These are phyloP conservation scores for Pseudogymnoascus sp. DNA, from an alignment of 2,329 filamentous ascomycete genomes.

Conservation along the genomic window DNA sequence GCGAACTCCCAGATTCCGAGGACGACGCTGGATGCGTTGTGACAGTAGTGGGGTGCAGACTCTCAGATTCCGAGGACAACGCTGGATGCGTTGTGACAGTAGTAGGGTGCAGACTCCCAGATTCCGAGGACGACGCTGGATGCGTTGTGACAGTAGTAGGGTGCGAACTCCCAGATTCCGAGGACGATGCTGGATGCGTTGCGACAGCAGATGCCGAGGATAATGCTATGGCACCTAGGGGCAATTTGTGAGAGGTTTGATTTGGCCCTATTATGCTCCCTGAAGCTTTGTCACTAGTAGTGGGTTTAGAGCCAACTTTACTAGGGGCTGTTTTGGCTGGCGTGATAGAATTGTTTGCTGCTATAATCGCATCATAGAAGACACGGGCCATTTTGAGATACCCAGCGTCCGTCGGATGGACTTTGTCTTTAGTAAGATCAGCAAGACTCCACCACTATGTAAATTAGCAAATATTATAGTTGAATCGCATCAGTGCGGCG, in stretches of 20 bases:
- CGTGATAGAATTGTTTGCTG: background rate
- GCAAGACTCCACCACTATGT: conserved; percentile 13
- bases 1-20: background rate
- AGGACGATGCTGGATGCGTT: background rate
- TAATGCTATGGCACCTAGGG: background rate
- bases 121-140: background rate
- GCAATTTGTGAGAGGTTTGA: background rate
- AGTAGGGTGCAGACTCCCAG: background rate
- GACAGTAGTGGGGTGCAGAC: background rate
- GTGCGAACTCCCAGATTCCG: background rate
- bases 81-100: background rate
- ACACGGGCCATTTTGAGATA: background rate
- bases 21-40: background rate
- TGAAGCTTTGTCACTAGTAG: background rate
- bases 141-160: background rate
- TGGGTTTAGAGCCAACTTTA: background rate
- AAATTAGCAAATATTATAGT: background rate
- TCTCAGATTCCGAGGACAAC: background rate
- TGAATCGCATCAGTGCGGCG: background rate
- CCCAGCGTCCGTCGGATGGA: background rate
- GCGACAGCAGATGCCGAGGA: background rate
- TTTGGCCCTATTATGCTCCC: background rate
- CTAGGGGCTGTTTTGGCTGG: background rate
- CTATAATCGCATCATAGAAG: background rate
- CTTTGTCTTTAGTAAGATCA: conserved; percentile 7